These are phyloP conservation scores for Lachancea meyersii DNA, from an alignment of 805 yeast species.

Conservation along the genomic window DNA sequence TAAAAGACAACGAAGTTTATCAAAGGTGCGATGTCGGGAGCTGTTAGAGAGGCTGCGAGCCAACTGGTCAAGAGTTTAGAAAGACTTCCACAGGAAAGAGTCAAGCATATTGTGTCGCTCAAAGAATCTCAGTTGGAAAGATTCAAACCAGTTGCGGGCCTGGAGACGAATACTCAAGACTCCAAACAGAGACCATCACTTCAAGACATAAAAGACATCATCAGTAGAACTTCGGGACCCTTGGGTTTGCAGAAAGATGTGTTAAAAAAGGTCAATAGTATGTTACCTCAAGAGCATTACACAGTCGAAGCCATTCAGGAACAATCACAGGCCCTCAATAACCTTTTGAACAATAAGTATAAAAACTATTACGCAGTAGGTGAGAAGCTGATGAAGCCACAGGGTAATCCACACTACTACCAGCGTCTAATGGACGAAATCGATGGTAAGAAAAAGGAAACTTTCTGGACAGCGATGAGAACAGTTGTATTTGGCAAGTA, in stretches of 20 bases:
- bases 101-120: constrained; percentile 64
- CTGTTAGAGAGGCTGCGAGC: constrained; percentile 46
- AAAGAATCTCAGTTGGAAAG: constrained; percentile 59
- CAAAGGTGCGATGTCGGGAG: constrained; percentile 12
- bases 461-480: constrained; percentile 56
- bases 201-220: constrained; percentile 36
- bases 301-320: constrained; percentile 43
- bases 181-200: constrained; percentile 37
- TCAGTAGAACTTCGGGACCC: constrained; percentile 33
- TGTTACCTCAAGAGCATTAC: constrained; percentile 44
- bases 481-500: constrained; percentile 73
- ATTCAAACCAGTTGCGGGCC: constrained; percentile 46
- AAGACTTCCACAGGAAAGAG: constrained; percentile 60
- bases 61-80: constrained; percentile 53
- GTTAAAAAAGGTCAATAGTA: constrained; percentile 37
- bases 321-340: constrained; percentile 54
- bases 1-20: background rate
- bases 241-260: constrained; percentile 45
- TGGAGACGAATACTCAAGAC: constrained; percentile 37
- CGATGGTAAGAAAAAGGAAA: constrained; percentile 64
- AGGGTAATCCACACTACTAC: constrained; percentile 79
- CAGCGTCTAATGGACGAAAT: constrained; percentile 64
- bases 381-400: constrained; percentile 66
- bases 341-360: constrained; percentile 55
- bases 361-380: constrained; percentile 56